phyloP scores from a whole-genome alignment of 495 filamentous ascomycete species.

The Paragyromitra xinjiangensis region DNA sequence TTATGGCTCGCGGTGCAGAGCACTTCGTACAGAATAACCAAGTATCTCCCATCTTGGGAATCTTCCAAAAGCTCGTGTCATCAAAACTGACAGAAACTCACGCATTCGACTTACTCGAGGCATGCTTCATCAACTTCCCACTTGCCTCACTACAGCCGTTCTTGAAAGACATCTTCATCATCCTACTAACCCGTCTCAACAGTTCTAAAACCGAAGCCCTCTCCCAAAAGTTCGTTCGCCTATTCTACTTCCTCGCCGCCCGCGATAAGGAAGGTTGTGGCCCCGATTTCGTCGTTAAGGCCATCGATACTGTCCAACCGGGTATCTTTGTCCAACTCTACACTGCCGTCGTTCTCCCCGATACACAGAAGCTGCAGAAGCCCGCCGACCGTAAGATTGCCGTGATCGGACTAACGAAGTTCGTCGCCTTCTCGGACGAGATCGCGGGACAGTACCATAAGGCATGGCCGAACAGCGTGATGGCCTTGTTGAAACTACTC shows the following conservation, averaged over 20 bases:
- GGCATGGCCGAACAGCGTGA: conserved; percentile 87
- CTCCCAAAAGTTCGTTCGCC: conserved; percentile 81
- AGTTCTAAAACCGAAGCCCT: conserved; percentile 79
- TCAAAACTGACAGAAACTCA: conserved; percentile 78
- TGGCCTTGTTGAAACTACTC: conserved; percentile 84
- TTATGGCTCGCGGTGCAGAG: conserved; percentile 77
- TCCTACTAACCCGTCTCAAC: conserved; percentile 85
- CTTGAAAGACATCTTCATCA: conserved; percentile 77
- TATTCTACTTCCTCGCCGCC: conserved; percentile 90
- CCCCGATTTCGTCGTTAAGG: conserved; percentile 84
- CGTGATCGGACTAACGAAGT: conserved; percentile 90
- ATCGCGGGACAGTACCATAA: conserved; percentile 80
- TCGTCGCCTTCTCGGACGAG: conserved; percentile 78
- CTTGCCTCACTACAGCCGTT: conserved; percentile 75
- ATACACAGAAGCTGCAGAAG: conserved; percentile 83
- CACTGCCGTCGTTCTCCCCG: conserved; percentile 81
- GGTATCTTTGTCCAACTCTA: conserved; percentile 86
- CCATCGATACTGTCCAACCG: conserved; percentile 80
- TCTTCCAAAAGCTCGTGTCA: conserved; percentile 87
- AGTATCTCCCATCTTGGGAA: conserved; percentile 80
- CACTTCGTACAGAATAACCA: conserved; percentile 78
- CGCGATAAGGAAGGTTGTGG: conserved; percentile 80
- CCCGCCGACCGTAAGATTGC: conserved; percentile 92
- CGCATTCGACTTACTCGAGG: conserved; percentile 88
- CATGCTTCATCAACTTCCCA: conserved; percentile 74